Percentiles rank a stretch among this genome's conserved stretches.
Evolutionary conservation across 768 basidiomycete genomes (phyloP).

Genomic region (Pulveroboletus sp.): DNA sequence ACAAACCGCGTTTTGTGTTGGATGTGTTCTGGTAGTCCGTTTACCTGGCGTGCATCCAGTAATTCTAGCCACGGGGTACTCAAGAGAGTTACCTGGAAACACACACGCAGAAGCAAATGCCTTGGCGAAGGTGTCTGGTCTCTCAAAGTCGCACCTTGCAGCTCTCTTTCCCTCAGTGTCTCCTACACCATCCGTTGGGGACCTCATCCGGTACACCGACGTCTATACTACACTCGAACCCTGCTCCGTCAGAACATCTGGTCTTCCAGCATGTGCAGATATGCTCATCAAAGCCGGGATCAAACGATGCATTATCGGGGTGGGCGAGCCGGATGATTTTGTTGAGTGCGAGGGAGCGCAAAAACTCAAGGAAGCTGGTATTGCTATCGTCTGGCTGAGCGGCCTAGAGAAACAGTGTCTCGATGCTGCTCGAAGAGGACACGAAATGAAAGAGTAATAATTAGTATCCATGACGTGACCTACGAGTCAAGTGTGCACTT

Average conservation of each 20-base stretch:
- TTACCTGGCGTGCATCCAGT: constrained; percentile 43
- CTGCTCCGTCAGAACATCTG: constrained; percentile 87
- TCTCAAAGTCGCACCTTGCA: constrained; percentile 44
- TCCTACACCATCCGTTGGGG: constrained; percentile 33
- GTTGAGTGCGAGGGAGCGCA: constrained; percentile 88
- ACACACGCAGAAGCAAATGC: constrained; percentile 98
- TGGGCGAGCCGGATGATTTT: constrained; percentile 90
- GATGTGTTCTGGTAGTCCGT: constrained; percentile 66
- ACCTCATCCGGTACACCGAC: constrained; percentile 58
- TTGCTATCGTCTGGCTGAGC: constrained; percentile 72
- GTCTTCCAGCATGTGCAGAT: constrained; percentile 81
- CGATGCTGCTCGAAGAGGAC: constrained; percentile 67
- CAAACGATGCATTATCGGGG: constrained; percentile 81
- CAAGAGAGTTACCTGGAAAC: constrained; percentile 88
- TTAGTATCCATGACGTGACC: neutral
- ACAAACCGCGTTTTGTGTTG: constrained; percentile 87
- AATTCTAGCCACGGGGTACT: constrained; percentile 78
- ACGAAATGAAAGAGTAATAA: constrained; percentile 13
- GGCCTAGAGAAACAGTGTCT: constrained; percentile 82
- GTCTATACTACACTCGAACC: constrained; percentile 97
- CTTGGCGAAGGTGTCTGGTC: constrained; percentile 60
- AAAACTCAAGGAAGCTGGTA: constrained; percentile 64
- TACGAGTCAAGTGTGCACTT: constrained; percentile 6
- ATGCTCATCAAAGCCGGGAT: constrained; percentile 73
- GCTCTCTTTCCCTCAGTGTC: constrained; percentile 39